These are phyloP conservation scores for Aspergillus asperescens DNA, from an alignment of 495 filamentous ascomycete genomes.

Conservation along the genomic window DNA sequence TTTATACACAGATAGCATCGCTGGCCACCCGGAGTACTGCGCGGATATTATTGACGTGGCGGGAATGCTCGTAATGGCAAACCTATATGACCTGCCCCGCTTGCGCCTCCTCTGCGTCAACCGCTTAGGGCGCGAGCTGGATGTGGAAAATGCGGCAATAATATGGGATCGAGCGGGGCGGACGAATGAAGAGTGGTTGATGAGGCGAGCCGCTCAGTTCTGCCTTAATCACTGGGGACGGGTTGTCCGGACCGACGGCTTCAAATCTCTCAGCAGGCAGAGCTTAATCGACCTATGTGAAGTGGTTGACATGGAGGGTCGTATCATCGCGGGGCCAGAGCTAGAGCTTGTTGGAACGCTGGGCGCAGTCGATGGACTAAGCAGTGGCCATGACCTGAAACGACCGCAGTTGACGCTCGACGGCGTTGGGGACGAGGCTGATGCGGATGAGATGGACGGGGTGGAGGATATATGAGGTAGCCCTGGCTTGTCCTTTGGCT, in stretches of 20 bases:
- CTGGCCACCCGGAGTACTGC: constrained; percentile 56
- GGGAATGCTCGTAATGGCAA: constrained; percentile 94
- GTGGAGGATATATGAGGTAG: constrained; percentile 44
- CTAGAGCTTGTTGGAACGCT: constrained; percentile 72
- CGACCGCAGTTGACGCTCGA: constrained; percentile 44
- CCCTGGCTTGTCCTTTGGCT: not conserved
- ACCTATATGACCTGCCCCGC: constrained; percentile 93
- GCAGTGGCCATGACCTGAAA: constrained; percentile 39
- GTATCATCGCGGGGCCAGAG: constrained; percentile 78
- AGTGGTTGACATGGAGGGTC: constrained; percentile 83
- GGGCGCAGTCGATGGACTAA: constrained; percentile 49
- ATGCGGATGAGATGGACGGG: constrained; percentile 66
- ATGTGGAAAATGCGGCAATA: constrained; percentile 89
- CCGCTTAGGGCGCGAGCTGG: constrained; percentile 79
- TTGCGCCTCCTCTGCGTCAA: constrained; percentile 86
- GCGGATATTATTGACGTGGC: constrained; percentile 80
- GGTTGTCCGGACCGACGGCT: constrained; percentile 81
- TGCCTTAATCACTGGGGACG: constrained; percentile 93
- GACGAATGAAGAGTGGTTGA: constrained; percentile 88
- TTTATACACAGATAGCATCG: constrained; percentile 91
- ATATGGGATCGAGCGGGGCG: constrained; percentile 91
- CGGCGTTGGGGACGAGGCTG: constrained; percentile 56
- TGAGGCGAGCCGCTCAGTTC: constrained; percentile 77
- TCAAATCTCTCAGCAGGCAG: constrained; percentile 67
- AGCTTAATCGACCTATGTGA: constrained; percentile 87